Conservation (phyloP, 306 rosid genomes). For the Prunus padus region DNA sequence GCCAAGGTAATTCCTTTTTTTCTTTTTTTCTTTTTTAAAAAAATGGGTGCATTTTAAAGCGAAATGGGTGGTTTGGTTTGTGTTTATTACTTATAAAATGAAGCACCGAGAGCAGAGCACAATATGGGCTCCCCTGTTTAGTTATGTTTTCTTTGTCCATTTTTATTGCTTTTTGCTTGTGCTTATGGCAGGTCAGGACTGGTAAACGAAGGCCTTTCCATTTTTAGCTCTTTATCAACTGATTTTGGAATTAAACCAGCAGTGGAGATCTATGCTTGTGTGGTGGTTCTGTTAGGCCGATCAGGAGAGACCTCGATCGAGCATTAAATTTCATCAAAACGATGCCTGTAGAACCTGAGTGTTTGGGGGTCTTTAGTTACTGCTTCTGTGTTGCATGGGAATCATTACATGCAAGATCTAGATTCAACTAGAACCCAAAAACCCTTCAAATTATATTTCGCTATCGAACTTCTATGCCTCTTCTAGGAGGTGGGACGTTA, state of each 20-base stretch:
- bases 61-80: no score
- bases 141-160: no score
- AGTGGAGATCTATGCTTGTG: constrained; percentile 67
- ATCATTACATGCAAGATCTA: constrained; percentile 51
- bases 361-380: constrained; percentile 70
- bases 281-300: constrained; percentile 73
- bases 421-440: constrained; percentile 71
- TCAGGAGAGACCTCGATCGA: constrained; percentile 57
- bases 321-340: constrained; percentile 53
- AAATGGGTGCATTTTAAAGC: no score
- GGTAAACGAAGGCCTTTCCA: constrained; percentile 61
- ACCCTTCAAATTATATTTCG: constrained; percentile 68
- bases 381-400: constrained; percentile 63
- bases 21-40: no score
- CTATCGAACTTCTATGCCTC: constrained; percentile 68
- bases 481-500: constrained; percentile 63
- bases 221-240: constrained; percentile 45
- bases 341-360: constrained; percentile 63
- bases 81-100: no score
- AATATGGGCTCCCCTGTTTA: no score
- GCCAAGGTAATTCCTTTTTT: no score
- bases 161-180: no score
- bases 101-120: no score
- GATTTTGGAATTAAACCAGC: constrained; percentile 55
- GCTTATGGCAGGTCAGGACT: constrained; percentile 73